A percentile compares a stretch with the other conserved stretches of the same genome.
These are phyloP conservation scores for Erigeron canadensis DNA, from an alignment of 129 eudicot species.

Conservation along the genomic window DNA sequence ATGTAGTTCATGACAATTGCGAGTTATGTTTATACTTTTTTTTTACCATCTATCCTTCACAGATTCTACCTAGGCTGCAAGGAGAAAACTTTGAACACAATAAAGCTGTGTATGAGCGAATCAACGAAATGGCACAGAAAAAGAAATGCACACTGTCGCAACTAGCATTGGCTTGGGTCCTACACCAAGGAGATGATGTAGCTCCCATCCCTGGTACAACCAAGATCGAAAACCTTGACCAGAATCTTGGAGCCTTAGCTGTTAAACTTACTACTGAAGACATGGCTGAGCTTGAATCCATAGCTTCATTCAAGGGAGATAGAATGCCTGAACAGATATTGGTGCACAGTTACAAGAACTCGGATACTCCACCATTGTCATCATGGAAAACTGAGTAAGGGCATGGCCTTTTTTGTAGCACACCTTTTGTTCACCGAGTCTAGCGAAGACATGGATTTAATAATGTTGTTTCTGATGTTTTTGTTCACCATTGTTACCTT, in stretches of 20 bases:
- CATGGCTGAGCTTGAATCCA: conserved; percentile 42
- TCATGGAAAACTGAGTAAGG: conserved; percentile 24
- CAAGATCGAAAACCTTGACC: conserved; percentile 44
- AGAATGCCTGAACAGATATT: conserved; percentile 35
- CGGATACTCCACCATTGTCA: conserved; percentile 34
- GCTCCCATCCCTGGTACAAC: conserved; percentile 55
- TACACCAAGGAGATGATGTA: conserved; percentile 52
- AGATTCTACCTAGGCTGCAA: conserved; percentile 48
- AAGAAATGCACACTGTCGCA: conserved; percentile 47
- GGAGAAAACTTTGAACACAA: conserved; percentile 54
- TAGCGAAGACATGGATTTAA: neutral
- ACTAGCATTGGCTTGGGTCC: conserved; percentile 65
- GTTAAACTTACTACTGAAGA: conserved; percentile 42
- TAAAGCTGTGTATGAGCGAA: conserved; percentile 31
- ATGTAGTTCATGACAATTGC: neutral
- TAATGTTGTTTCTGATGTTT: conserved; percentile 7
- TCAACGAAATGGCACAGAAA: conserved; percentile 42
- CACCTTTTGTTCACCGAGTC: neutral
- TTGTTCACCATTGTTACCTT: neutral
- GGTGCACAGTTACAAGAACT: conserved; percentile 20
- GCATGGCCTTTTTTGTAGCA: neutral
- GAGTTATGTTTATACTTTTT: neutral
- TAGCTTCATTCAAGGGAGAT: conserved; percentile 36
- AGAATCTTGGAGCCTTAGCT: conserved; percentile 41
- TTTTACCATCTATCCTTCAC: neutral